Conservation (phyloP, 768 basidiomycete species). For the Multifurca ochricompacta region DNA sequence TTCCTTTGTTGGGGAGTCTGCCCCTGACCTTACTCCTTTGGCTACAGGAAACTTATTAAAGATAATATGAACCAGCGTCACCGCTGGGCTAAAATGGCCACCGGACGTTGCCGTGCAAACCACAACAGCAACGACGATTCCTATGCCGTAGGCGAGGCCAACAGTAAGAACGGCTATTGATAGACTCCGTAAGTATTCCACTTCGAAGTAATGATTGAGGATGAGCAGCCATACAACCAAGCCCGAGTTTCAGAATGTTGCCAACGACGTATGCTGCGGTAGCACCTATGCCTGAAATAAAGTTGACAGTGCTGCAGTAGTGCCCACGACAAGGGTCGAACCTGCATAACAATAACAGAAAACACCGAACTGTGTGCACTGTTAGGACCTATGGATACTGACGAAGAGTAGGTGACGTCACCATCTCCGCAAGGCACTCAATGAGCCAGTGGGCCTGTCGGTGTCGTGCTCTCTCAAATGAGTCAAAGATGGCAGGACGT, state of each 20-base stretch:
- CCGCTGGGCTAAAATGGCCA: slow-evolving; percentile 44
- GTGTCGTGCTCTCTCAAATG: slow-evolving; percentile 42
- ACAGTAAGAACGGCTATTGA: slow-evolving; percentile 28
- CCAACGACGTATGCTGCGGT: slow-evolving; percentile 28
- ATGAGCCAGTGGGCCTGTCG: slow-evolving; percentile 42
- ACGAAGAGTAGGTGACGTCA: slow-evolving; percentile 24
- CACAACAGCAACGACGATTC: slow-evolving; percentile 32
- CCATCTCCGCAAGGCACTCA: slow-evolving; percentile 56
- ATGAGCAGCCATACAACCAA: slow-evolving; percentile 27
- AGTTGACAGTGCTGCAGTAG: background rate
- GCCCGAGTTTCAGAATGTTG: slow-evolving; percentile 21
- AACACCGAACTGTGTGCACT: slow-evolving; percentile 12
- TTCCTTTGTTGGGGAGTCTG: background rate
- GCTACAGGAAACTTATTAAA: slow-evolving; percentile 47
- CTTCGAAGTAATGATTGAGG: background rate
- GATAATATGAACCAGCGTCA: slow-evolving; percentile 45
- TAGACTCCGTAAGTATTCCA: background rate
- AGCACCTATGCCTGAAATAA: slow-evolving; percentile 28
- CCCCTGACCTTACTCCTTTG: slow-evolving; percentile 43
- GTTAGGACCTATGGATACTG: background rate
- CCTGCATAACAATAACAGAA: slow-evolving; percentile 19
- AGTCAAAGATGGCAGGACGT: slow-evolving; percentile 33
- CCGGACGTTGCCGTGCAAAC: slow-evolving; percentile 31
- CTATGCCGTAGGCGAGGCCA: slow-evolving; percentile 32
- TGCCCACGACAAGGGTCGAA: background rate